phyloP scores from a whole-genome alignment of 345 rosid genomes.

The Salix udensis region DNA sequence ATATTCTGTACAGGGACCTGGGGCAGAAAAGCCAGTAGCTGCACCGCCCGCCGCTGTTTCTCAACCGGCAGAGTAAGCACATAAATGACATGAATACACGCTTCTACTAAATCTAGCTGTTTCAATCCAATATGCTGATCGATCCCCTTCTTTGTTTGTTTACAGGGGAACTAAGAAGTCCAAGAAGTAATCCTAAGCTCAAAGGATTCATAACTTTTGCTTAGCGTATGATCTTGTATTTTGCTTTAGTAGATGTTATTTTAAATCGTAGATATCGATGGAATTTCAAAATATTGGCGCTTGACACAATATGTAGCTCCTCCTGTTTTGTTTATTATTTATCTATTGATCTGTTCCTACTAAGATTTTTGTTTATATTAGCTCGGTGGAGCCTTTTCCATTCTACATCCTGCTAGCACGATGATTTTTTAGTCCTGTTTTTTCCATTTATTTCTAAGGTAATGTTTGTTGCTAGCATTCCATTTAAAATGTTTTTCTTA shows the following conservation, averaged over 20 bases:
- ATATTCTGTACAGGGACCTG: constrained; percentile 19
- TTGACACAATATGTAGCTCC: not conserved
- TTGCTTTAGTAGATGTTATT: constrained; percentile 6
- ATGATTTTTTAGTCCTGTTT: too few species aligned
- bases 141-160: not conserved
- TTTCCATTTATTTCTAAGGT: too few species aligned
- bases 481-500: too few species aligned
- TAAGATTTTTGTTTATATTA: not conserved
- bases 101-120: too few species aligned
- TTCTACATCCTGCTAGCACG: not conserved
- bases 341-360: not conserved
- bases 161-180: constrained; percentile 23
- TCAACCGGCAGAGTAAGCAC: constrained; percentile 18
- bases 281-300: constrained; percentile 1
- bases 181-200: constrained; percentile 14
- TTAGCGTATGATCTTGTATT: not conserved
- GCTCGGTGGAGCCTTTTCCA: not conserved
- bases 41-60: constrained; percentile 15
- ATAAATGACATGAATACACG: not conserved
- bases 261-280: not conserved
- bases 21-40: constrained; percentile 18
- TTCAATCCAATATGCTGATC: not conserved
- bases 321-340: not conserved
- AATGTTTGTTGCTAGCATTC: too few species aligned
- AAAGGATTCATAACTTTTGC: not conserved